phyloP scores from a whole-genome alignment of 306 rosid species.

The Pyrus bretschneideri region DNA sequence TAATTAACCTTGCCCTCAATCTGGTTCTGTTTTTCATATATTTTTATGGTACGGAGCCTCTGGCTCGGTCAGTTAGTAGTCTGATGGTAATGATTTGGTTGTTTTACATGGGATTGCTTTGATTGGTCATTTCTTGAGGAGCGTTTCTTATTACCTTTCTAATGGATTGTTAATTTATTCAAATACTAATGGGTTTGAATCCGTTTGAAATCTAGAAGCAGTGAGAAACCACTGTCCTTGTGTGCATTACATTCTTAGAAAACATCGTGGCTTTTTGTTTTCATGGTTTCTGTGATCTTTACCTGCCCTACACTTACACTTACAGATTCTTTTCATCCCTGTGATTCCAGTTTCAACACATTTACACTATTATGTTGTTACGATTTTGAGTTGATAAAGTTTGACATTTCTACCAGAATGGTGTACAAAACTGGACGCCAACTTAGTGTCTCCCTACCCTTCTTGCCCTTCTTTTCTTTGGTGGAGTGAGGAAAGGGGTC shows the following conservation, averaged over 20 bases:
- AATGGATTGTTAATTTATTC: not conserved
- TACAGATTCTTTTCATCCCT: not conserved
- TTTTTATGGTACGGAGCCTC: not conserved
- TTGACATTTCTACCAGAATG: not conserved
- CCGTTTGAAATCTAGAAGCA: not conserved
- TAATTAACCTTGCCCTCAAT: not conserved
- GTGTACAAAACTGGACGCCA: not conserved
- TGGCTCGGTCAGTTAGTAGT: not conserved
- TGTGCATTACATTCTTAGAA: not conserved
- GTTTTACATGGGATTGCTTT: no score
- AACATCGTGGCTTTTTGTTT: not conserved
- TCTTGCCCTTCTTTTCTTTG: not conserved
- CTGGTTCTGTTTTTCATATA: not conserved
- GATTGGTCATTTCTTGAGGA: not conserved
- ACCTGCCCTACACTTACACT: not conserved
- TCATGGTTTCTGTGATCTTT: not conserved
- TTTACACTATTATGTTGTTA: not conserved
- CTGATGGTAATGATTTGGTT: no score
- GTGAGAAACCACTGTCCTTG: not conserved
- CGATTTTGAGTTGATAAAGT: not conserved
- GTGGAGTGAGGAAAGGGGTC: not conserved
- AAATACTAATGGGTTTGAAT: not conserved
- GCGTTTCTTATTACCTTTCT: not conserved
- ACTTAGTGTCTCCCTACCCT: not conserved
- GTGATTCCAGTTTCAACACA: not conserved